Evolutionary conservation across 2,329 filamentous ascomycete genomes (phyloP).

Genomic region (Fonsecaea pedrosoi): DNA sequence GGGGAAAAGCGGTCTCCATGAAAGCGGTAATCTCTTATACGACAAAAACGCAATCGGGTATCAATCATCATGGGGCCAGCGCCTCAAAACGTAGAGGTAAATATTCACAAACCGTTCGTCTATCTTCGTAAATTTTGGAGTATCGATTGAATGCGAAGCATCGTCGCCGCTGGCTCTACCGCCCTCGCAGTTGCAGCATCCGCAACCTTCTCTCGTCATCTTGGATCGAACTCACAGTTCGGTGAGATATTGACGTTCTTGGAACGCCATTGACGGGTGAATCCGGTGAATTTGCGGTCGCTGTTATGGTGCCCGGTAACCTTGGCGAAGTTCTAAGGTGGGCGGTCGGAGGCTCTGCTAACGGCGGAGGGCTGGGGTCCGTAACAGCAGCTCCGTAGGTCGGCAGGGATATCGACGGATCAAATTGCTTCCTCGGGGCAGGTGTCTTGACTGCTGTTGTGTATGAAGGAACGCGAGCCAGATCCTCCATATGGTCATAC

Average conservation of each 20-base stretch:
- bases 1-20: background rate
- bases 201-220: slow-evolving; percentile 51
- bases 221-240: slow-evolving; percentile 41
- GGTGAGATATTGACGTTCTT: slow-evolving; percentile 41
- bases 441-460: slow-evolving; percentile 73
- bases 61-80: background rate
- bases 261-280: slow-evolving; percentile 40
- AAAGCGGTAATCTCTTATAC: background rate
- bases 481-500: slow-evolving; percentile 65
- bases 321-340: slow-evolving; percentile 47
- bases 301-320: slow-evolving; percentile 45
- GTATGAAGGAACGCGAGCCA: slow-evolving; percentile 79
- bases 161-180: slow-evolving; percentile 15
- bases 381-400: slow-evolving; percentile 67
- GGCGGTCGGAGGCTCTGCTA: slow-evolving; percentile 49
- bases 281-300: slow-evolving; percentile 34
- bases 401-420: slow-evolving; percentile 56
- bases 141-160: background rate
- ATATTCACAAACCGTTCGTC: slow-evolving; percentile 4
- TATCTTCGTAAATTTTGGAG: background rate
- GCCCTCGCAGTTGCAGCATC: slow-evolving; percentile 49
- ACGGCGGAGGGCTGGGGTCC: slow-evolving; percentile 40
- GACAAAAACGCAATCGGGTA: slow-evolving; percentile 7
- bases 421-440: slow-evolving; percentile 59
- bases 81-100: background rate